These are phyloP conservation scores for Pestalotiopsis sp. DNA, from an alignment of 2,329 filamentous ascomycete genomes.

Conservation along the genomic window DNA sequence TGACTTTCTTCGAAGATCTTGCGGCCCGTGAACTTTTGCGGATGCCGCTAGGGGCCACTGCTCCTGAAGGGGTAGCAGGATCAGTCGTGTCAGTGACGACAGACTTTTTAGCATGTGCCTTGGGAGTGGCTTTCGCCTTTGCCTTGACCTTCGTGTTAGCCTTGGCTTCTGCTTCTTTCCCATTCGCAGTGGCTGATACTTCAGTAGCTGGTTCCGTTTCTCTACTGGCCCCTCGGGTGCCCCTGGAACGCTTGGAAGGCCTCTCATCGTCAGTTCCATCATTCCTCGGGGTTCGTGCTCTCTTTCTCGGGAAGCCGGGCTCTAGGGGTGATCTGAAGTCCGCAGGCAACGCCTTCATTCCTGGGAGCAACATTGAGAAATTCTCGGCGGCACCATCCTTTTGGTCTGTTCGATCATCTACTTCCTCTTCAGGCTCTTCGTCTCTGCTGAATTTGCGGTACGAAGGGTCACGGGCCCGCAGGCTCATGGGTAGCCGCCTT, in stretches of 20 bases:
- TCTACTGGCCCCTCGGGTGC: background rate
- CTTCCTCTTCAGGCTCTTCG: slow-evolving; percentile 3
- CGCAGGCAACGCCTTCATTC: background rate
- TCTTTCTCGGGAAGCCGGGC: background rate
- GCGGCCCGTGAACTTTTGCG: background rate
- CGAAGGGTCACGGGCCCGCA: background rate
- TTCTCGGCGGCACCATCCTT: background rate
- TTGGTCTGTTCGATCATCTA: background rate
- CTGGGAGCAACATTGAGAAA: background rate
- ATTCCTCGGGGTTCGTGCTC: background rate
- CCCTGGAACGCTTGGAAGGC: background rate
- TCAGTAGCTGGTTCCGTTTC: background rate
- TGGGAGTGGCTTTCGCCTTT: background rate
- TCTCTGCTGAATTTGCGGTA: background rate
- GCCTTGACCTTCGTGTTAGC: background rate
- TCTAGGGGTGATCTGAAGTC: slow-evolving; percentile 2
- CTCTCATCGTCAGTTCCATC: background rate
- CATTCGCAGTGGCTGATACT: background rate
- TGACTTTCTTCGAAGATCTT: background rate
- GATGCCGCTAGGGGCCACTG: background rate
- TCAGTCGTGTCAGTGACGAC: background rate
- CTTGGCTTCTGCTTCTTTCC: background rate
- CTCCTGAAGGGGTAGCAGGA: background rate
- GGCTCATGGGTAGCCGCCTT: background rate
- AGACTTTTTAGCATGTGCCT: background rate